Conservation (phyloP, 352 stramenopile species). For the Thraustochytrium striatum region DNA sequence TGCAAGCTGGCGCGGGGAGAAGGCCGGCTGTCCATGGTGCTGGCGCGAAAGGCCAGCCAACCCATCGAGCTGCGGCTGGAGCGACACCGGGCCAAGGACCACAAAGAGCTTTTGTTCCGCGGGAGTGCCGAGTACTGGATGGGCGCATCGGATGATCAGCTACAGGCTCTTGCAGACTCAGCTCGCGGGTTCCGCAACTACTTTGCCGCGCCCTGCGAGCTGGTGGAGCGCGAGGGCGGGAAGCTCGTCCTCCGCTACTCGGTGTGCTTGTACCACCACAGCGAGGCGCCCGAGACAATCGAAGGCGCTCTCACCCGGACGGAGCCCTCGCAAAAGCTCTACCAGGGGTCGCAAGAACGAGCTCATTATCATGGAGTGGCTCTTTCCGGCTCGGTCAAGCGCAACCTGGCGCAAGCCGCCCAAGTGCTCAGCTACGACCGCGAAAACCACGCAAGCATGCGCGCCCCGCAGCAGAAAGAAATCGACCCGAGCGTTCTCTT, state of each 20-base stretch:
- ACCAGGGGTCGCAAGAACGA: neutral
- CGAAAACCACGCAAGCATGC: neutral
- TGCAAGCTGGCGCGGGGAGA: neutral
- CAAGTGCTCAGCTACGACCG: neutral
- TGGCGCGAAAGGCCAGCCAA: neutral
- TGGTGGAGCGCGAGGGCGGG: neutral
- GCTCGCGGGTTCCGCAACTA: too few species aligned
- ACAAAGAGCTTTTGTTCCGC: neutral
- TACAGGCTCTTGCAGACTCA: neutral
- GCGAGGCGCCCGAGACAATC: neutral
- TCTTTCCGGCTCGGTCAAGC: slow-evolving; percentile 31
- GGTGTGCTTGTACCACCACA: neutral
- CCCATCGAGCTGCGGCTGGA: neutral
- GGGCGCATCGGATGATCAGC: slow-evolving; percentile 2
- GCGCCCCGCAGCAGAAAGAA: neutral
- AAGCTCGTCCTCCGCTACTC: neutral
- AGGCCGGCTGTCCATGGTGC: neutral
- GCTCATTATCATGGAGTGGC: slow-evolving; percentile 20
- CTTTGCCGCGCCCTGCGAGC: neutral
- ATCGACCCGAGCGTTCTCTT: slow-evolving; percentile 1
- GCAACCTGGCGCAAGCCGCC: neutral
- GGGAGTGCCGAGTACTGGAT: slow-evolving; percentile 14
- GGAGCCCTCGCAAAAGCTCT: neutral
- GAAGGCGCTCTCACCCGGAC: neutral
- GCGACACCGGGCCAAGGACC: neutral